Percentiles rank a stretch among this genome's conserved stretches.
Conservation (phyloP, 768 basidiomycete genomes). For the Candolleomyces efflorescens region DNA sequence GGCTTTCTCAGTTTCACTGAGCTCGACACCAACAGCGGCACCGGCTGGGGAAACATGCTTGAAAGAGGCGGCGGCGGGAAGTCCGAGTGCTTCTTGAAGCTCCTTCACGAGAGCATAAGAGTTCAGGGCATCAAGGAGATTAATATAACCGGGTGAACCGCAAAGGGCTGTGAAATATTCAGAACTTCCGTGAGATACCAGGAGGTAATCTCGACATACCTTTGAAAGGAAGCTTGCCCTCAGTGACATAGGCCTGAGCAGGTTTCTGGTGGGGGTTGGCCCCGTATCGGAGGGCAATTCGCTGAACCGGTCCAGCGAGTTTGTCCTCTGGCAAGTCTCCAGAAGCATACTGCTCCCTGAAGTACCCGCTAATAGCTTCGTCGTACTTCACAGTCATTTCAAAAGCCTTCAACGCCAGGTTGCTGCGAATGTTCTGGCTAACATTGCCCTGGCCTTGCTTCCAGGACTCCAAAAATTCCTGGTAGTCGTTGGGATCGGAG, state of each 20-base stretch:
- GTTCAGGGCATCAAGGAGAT: slow-evolving; percentile 95
- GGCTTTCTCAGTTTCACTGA: slow-evolving; percentile 81
- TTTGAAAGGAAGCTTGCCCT: slow-evolving; percentile 91
- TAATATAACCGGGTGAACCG: slow-evolving; percentile 98
- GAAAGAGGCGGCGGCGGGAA: slow-evolving; percentile 98
- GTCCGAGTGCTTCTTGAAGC: slow-evolving; percentile 76
- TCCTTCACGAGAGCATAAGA: slow-evolving; percentile 96
- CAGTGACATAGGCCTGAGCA: slow-evolving; percentile 90
- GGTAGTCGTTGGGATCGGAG: slow-evolving; percentile 87
- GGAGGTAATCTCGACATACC: slow-evolving; percentile 38
- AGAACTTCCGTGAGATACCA: background rate
- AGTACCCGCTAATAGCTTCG: slow-evolving; percentile 93
- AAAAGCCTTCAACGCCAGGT: slow-evolving; percentile 93
- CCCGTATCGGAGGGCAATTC: slow-evolving; percentile 86
- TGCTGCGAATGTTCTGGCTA: slow-evolving; percentile 63
- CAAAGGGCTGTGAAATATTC: slow-evolving; percentile 58
- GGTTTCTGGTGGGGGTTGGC: slow-evolving; percentile 99
- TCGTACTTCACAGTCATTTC: slow-evolving; percentile 96
- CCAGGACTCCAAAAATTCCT: slow-evolving; percentile 75
- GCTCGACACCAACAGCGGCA: slow-evolving; percentile 84
- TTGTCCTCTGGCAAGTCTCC: slow-evolving; percentile 62
- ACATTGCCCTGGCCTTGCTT: slow-evolving; percentile 72
- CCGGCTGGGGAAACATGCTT: slow-evolving; percentile 99
- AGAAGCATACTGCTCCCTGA: slow-evolving; percentile 92
- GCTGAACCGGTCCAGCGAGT: slow-evolving; percentile 69